Evolutionary conservation across 139 green algal species (phyloP).

Genomic region (Chlamydomonas eustigma): DNA sequence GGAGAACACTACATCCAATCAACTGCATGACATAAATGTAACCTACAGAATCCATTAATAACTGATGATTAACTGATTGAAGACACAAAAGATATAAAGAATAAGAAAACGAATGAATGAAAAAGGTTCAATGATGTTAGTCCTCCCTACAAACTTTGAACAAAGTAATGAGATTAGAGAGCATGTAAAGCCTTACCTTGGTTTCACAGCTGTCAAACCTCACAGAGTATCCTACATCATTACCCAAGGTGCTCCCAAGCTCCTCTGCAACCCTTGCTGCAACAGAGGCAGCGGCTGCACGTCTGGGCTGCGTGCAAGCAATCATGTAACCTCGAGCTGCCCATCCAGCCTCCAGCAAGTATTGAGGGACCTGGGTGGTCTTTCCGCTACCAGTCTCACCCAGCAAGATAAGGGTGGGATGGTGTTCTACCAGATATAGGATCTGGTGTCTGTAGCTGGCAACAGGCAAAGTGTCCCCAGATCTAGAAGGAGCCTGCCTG

Average conservation of each 20-base stretch:
- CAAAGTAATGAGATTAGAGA: no score
- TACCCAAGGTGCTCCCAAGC: conserved; percentile 53
- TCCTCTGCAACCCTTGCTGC: conserved; percentile 80
- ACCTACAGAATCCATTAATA: neutral
- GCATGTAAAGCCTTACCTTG: no score
- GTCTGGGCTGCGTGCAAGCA: conserved; percentile 58
- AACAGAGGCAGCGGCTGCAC: conserved; percentile 78
- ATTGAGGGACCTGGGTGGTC: conserved; percentile 80
- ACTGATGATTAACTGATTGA: neutral
- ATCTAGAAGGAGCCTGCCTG: neutral
- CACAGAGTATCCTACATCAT: conserved; percentile 75
- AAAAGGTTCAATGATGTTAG: no score
- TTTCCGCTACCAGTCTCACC: conserved; percentile 94
- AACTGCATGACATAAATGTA: neutral
- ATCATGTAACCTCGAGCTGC: conserved; percentile 37
- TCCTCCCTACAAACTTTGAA: no score
- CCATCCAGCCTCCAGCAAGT: conserved; percentile 54
- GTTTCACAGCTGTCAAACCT: conserved; percentile 63
- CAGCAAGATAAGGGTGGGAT: conserved; percentile 75
- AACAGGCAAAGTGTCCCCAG: conserved; percentile 29
- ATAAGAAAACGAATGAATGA: neutral
- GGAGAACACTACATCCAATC: no score
- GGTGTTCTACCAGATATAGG: conserved; percentile 74
- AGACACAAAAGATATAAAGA: neutral
- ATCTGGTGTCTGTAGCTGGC: conserved; percentile 48